A percentile compares a stretch with the other conserved stretches of the same genome.
These are phyloP conservation scores for Chlamydomonas reinhardtii DNA, from an alignment of 163 green algal genomes.

Conservation along the genomic window DNA sequence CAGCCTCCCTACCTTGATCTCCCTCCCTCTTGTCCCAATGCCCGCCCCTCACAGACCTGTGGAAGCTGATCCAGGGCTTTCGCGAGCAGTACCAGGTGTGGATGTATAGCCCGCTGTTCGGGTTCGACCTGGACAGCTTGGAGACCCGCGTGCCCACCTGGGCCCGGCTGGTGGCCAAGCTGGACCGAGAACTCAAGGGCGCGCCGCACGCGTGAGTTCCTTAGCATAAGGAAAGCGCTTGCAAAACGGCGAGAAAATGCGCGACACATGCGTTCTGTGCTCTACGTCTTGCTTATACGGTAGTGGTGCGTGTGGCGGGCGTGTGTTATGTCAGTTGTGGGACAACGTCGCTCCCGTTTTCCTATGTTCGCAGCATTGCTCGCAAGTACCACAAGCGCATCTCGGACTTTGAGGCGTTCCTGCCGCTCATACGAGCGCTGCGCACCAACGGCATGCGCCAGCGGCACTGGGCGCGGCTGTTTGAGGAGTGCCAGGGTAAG, in stretches of 20 bases:
- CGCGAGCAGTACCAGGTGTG: constrained; percentile 56
- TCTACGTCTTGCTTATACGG: no score
- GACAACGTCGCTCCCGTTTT: no score
- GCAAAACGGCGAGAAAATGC: no score
- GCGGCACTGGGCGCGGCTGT: constrained; percentile 59
- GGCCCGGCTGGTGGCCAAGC: constrained; percentile 43
- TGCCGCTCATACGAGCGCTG: constrained; percentile 60
- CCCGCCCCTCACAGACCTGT: constrained; percentile 45
- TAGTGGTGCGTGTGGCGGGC: no score
- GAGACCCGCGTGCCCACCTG: constrained; percentile 54
- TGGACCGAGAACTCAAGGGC: constrained; percentile 56
- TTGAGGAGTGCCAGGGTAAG: constrained; percentile 39
- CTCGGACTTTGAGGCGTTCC: constrained; percentile 53
- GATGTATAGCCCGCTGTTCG: constrained; percentile 59
- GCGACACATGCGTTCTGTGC: no score
- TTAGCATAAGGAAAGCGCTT: no score
- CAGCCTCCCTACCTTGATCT: not conserved
- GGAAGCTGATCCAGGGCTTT: constrained; percentile 57
- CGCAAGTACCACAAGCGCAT: constrained; percentile 51
- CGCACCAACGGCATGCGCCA: constrained; percentile 58
- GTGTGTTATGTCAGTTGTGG: not conserved
- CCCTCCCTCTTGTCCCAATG: no score
- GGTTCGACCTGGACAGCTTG: constrained; percentile 51
- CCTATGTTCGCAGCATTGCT: constrained; percentile 23
- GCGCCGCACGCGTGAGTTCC: constrained; percentile 43